Conservation (phyloP, 75 land plant genomes). For the Ceratopteris richardii region DNA sequence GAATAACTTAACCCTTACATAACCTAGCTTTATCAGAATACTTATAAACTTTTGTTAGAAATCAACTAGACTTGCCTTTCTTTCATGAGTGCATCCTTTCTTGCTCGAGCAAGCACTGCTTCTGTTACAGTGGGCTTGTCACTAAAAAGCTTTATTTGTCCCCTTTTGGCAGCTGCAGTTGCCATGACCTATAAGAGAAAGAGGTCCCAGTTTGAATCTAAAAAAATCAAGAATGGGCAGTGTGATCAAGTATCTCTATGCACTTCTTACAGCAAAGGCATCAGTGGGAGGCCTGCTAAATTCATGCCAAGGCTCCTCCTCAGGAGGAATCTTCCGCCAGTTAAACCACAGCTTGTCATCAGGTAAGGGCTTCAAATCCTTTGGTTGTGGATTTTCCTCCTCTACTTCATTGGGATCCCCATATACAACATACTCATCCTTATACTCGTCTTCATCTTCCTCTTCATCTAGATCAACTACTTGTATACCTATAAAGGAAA, state of each 20-base stretch:
- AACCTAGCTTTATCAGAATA: too few species aligned
- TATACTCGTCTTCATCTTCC: constrained; percentile 26
- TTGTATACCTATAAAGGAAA: constrained; percentile 1
- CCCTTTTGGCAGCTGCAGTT: constrained; percentile 80
- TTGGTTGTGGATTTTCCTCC: constrained; percentile 23
- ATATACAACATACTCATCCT: constrained; percentile 44
- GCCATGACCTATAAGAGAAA: constrained; percentile 63
- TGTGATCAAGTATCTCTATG: background rate
- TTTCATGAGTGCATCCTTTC: constrained; percentile 64
- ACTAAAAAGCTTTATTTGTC: constrained; percentile 81
- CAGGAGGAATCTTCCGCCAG: constrained; percentile 63
- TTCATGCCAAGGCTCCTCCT: constrained; percentile 73
- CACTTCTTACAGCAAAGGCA: constrained; percentile 51
- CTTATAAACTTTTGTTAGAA: too few species aligned
- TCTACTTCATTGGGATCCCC: constrained; percentile 17
- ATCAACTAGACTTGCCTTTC: constrained; percentile 59
- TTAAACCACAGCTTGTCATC: constrained; percentile 94
- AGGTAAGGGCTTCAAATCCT: constrained; percentile 23
- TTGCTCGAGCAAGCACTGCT: constrained; percentile 66
- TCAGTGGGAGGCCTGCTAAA: constrained; percentile 71
- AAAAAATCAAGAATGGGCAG: background rate
- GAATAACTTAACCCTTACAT: too few species aligned
- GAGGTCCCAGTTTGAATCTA: background rate
- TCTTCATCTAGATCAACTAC: constrained; percentile 32
- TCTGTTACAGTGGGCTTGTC: constrained; percentile 83